Conservation (phyloP, 1,139 yeast genomes). For the Suhomyces coccinellae region DNA sequence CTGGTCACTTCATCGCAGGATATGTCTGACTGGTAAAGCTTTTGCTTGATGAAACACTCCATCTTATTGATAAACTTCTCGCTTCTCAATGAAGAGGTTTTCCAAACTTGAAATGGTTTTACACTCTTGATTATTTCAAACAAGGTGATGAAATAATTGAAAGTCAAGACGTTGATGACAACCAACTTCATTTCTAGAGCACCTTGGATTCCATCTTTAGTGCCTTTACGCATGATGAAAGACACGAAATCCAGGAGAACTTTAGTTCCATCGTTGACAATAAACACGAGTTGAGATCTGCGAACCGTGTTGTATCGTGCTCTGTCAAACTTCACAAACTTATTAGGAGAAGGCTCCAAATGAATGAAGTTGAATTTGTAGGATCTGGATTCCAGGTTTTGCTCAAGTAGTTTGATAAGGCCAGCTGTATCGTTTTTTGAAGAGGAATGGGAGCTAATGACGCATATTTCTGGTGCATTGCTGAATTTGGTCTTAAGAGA, state of each 20-base stretch:
- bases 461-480: slow-evolving; percentile 20
- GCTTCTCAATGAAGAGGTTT: slow-evolving; percentile 35
- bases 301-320: slow-evolving; percentile 13
- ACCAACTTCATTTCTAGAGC: slow-evolving; percentile 24
- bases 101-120: slow-evolving; percentile 45
- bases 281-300: slow-evolving; percentile 33
- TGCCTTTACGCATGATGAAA: slow-evolving; percentile 8
- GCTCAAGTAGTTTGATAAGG: slow-evolving; percentile 22
- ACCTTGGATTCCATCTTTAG: not conserved
- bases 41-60: slow-evolving; percentile 30
- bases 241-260: slow-evolving; percentile 29
- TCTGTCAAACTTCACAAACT: slow-evolving; percentile 8
- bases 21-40: slow-evolving; percentile 16
- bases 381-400: slow-evolving; percentile 8
- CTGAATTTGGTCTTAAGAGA: slow-evolving; percentile 7
- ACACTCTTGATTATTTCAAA: slow-evolving; percentile 37
- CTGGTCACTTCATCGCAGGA: slow-evolving; percentile 3
- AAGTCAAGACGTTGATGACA: slow-evolving; percentile 43
- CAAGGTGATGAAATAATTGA: slow-evolving; percentile 42
- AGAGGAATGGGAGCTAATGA: slow-evolving; percentile 22
- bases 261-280: slow-evolving; percentile 44
- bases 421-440: slow-evolving; percentile 24
- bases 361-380: slow-evolving; percentile 21
- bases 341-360: slow-evolving; percentile 1
- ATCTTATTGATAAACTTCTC: slow-evolving; percentile 27